Base-by-base conservation (phyloP, 139 green algal species). In the Parachlorella kessleri region DNA sequence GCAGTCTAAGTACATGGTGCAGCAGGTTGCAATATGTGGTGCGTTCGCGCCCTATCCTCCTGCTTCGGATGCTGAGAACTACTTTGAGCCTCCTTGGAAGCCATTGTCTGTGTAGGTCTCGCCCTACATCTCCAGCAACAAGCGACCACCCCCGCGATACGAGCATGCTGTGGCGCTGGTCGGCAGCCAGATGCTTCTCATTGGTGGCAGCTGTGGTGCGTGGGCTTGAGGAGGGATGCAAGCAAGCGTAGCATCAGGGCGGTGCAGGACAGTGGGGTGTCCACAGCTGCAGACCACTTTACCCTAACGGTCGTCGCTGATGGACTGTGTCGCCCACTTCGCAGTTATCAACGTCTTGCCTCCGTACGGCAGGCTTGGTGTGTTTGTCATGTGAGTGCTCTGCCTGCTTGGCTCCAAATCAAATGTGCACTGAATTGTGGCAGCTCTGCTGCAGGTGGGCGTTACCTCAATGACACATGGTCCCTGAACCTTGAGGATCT, bases 381-480 rank as follows among this genome's bases (percentile, higher is more conserved):
- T 21, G 28, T 2, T 32, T 38, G 33, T 37, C 24, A 37, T 14
- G 21, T 0, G 32, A 24, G 36, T 35, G 8, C 32, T 41, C 64
- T 70, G 36, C 1, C 35, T 23, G 24, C n/a, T n/a, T 26, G 10
- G 24, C 55, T 26, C 55, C 5, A 23, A 7, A 26, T 6, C 24
- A 35, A n/a, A 23, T 5, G 7, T 21, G 10, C 9, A 7, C 3
- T 30, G 8, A 42, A n/a, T 42, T 41, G 14, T 66, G 6, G 23
- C 41, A 9, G 30, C n/a, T 32, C 35, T 71, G 35, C 66, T 67
- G 42, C 86, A 94, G 92, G 88, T 33, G 95, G 95, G 2, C 86
- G 95, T 3, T 98, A 97, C 80, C 76, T 98, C 38, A 85, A 72
- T 18, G 95, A 98, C 80, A 75, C 94, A 39, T 97, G 93, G 96